These are phyloP conservation scores for Penicillium fuscoglaucum DNA, from an alignment of 2,329 filamentous ascomycete species.

Conservation along the genomic window DNA sequence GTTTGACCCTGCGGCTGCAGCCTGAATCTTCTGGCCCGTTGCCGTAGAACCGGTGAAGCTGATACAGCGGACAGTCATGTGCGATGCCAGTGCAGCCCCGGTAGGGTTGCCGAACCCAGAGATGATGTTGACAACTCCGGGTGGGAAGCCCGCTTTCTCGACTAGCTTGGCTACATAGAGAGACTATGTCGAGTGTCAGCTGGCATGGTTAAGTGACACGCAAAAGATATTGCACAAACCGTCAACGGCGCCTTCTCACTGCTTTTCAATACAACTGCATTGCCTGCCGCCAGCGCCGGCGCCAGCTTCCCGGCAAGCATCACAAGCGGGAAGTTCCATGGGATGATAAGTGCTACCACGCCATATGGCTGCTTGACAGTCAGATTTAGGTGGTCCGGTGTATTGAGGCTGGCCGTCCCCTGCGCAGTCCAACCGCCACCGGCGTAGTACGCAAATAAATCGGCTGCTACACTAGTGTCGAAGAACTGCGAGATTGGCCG, in stretches of 20 bases:
- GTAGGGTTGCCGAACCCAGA: constrained; percentile 64
- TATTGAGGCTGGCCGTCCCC: constrained; percentile 35
- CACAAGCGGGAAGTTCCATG: constrained; percentile 56
- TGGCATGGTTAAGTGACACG: neutral
- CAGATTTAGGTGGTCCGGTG: constrained; percentile 28
- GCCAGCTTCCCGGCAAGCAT: constrained; percentile 57
- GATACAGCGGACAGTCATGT: constrained; percentile 62
- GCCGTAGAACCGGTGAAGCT: constrained; percentile 62
- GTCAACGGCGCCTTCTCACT: constrained; percentile 64
- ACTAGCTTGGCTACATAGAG: constrained; percentile 39
- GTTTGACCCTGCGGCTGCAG: constrained; percentile 37
- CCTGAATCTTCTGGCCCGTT: constrained; percentile 56
- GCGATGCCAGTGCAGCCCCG: constrained; percentile 49
- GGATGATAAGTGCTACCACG: constrained; percentile 59
- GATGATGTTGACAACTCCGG: constrained; percentile 53
- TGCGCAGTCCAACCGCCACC: constrained; percentile 32
- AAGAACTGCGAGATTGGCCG: constrained; percentile 33
- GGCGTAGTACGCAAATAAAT: constrained; percentile 30
- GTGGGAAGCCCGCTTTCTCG: constrained; percentile 45
- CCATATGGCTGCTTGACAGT: constrained; percentile 55
- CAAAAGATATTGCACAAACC: constrained; percentile 32
- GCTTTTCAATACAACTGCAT: constrained; percentile 62
- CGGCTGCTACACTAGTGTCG: constrained; percentile 25
- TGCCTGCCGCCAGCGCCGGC: constrained; percentile 61
- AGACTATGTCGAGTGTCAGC: constrained; percentile 23